Evolutionary conservation across 257 asterid species (phyloP).

Genomic region (Catharanthus roseus): DNA sequence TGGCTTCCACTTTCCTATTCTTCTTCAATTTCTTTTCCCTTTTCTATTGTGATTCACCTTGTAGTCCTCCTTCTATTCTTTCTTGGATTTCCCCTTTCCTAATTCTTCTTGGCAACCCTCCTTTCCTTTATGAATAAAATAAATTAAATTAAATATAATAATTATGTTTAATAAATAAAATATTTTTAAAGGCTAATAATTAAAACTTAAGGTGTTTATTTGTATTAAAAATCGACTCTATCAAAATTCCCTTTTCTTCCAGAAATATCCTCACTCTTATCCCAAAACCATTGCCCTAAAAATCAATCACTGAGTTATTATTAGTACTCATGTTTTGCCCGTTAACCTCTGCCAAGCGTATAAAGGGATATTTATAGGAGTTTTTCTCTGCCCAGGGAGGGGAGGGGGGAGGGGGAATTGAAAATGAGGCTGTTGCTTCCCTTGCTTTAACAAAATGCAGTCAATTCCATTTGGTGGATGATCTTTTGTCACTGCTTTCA

Average conservation of each 20-base stretch:
- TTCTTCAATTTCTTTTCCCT: no score
- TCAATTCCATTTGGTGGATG: neutral
- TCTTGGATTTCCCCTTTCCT: no score
- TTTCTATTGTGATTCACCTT: no score
- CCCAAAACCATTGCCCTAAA: slow-evolving; percentile 26
- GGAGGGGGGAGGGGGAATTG: neutral
- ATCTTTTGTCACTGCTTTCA: neutral
- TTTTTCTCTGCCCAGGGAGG: neutral
- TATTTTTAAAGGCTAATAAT: no score
- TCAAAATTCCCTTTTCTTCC: slow-evolving; percentile 40
- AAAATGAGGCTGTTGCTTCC: neutral
- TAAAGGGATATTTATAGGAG: neutral
- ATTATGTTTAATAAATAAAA: no score
- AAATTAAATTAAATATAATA: no score
- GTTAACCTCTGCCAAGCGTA: neutral
- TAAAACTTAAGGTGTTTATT: no score
- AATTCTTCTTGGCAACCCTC: no score
- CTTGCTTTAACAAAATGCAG: neutral
- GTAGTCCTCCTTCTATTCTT: slow-evolving; percentile 28
- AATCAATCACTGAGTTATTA: neutral
- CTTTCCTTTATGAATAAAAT: no score
- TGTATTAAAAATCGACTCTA: no score
- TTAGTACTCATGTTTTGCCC: neutral
- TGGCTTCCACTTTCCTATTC: no score
- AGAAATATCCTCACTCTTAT: slow-evolving; percentile 47